phyloP scores from a whole-genome alignment of 352 stramenopile species.

The Phytophthora macrochlamydospora region DNA sequence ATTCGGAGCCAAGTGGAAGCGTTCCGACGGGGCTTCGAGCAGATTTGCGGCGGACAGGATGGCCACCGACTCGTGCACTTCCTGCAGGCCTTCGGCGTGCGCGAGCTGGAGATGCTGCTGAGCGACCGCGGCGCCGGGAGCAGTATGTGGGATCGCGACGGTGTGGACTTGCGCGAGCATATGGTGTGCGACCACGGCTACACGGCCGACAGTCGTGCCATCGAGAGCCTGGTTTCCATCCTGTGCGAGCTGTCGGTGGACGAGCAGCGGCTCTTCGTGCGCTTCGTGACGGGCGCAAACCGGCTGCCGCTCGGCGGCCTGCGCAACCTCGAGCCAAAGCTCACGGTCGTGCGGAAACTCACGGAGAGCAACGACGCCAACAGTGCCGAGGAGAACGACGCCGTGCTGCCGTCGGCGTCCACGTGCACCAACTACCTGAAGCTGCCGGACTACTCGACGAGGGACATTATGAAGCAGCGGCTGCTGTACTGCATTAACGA shows the following conservation, averaged over 20 bases:
- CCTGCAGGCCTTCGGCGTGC: slow-evolving; percentile 63
- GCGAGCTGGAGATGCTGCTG: slow-evolving; percentile 72
- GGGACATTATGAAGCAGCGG: slow-evolving; percentile 67
- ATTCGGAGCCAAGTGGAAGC: slow-evolving; percentile 65
- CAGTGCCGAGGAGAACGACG: slow-evolving; percentile 40
- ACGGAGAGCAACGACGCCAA: slow-evolving; percentile 23
- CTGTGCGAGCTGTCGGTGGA: slow-evolving; percentile 68
- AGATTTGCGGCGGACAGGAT: slow-evolving; percentile 49
- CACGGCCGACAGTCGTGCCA: slow-evolving; percentile 61
- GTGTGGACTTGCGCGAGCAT: slow-evolving; percentile 67
- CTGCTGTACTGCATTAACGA: slow-evolving; percentile 88
- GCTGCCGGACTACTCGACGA: slow-evolving; percentile 89
- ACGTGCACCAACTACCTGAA: slow-evolving; percentile 93
- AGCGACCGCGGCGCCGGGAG: slow-evolving; percentile 47
- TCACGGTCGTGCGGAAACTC: slow-evolving; percentile 90
- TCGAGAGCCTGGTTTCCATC: slow-evolving; percentile 77
- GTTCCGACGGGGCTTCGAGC: slow-evolving; percentile 73
- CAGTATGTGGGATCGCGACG: slow-evolving; percentile 76
- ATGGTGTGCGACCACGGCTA: slow-evolving; percentile 91
- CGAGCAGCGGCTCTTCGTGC: slow-evolving; percentile 86
- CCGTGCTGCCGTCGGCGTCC: slow-evolving; percentile 81
- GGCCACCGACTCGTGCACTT: slow-evolving; percentile 35
- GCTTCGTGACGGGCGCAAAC: slow-evolving; percentile 90
- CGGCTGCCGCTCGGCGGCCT: slow-evolving; percentile 87
- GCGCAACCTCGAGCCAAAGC: slow-evolving; percentile 77